Conservation (phyloP, 2,329 filamentous ascomycete genomes). For the Colletotrichum spinosum region DNA sequence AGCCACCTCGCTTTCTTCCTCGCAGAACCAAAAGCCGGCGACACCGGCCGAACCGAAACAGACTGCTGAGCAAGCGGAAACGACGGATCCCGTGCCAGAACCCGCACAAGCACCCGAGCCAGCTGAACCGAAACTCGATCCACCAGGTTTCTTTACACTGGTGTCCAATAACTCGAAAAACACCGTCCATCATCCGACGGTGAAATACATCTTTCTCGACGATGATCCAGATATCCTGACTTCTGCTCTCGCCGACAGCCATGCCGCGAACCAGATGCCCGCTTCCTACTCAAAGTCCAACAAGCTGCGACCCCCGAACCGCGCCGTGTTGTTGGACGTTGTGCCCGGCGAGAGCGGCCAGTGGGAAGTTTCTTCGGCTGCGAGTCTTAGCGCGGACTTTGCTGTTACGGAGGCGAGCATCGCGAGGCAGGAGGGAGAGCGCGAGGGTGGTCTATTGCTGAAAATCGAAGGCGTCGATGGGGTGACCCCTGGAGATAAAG, state of each 20-base stretch:
- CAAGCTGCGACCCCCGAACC: constrained; percentile 34
- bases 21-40: constrained; percentile 18
- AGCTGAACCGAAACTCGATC: constrained; percentile 31
- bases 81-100: neutral
- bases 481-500: constrained; percentile 32
- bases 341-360: constrained; percentile 52
- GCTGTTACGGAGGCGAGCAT: constrained; percentile 63
- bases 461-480: constrained; percentile 67
- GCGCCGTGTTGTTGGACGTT: constrained; percentile 65
- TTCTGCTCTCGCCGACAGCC: constrained; percentile 63
- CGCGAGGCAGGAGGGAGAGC: constrained; percentile 52
- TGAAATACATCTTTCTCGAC: constrained; percentile 94
- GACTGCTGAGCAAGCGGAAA: too few relatives aligned
- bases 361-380: constrained; percentile 73
- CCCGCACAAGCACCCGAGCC: neutral
- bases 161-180: constrained; percentile 80
- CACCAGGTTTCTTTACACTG: constrained; percentile 75
- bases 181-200: constrained; percentile 83
- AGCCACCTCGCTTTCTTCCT: constrained; percentile 19
- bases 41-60: neutral
- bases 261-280: constrained; percentile 40
- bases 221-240: constrained; percentile 86
- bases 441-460: constrained; percentile 63
- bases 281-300: constrained; percentile 32
- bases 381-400: constrained; percentile 82